phyloP scores from a whole-genome alignment of 2,329 filamentous ascomycete species.

The Hymenoscyphus repandus region DNA sequence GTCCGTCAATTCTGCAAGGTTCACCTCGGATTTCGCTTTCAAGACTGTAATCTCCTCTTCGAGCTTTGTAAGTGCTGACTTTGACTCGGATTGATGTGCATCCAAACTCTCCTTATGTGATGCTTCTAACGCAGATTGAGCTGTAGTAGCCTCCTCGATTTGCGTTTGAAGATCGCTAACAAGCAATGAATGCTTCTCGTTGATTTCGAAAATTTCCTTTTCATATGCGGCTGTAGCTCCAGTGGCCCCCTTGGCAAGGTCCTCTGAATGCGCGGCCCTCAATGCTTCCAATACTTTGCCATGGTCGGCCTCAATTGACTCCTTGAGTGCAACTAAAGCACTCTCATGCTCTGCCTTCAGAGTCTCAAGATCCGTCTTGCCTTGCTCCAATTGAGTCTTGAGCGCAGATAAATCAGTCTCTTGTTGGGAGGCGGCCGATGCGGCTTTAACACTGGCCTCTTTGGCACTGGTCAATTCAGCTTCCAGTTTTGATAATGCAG shows the following conservation, averaged over 20 bases:
- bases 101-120: constrained; percentile 42
- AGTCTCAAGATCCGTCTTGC: constrained; percentile 23
- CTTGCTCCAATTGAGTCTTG: constrained; percentile 37
- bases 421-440: constrained; percentile 32
- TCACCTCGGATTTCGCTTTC: constrained; percentile 40
- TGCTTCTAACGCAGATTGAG: constrained; percentile 41
- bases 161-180: constrained; percentile 48
- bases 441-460: constrained; percentile 36
- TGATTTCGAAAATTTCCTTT: constrained; percentile 45
- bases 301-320: constrained; percentile 46
- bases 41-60: constrained; percentile 49
- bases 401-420: constrained; percentile 29
- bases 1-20: constrained; percentile 15
- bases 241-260: constrained; percentile 42
- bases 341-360: constrained; percentile 33
- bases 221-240: constrained; percentile 42
- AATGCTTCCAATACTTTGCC: constrained; percentile 43
- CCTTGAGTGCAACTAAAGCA: constrained; percentile 43
- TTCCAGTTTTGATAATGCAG: constrained; percentile 19
- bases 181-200: constrained; percentile 43
- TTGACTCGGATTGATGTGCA: constrained; percentile 40
- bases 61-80: constrained; percentile 43
- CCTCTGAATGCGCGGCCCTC: constrained; percentile 46
- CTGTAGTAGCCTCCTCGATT: constrained; percentile 47
- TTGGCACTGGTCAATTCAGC: constrained; percentile 44